Evolutionary conservation across 768 basidiomycete species (phyloP).

Genomic region (Trametes maxima): DNA sequence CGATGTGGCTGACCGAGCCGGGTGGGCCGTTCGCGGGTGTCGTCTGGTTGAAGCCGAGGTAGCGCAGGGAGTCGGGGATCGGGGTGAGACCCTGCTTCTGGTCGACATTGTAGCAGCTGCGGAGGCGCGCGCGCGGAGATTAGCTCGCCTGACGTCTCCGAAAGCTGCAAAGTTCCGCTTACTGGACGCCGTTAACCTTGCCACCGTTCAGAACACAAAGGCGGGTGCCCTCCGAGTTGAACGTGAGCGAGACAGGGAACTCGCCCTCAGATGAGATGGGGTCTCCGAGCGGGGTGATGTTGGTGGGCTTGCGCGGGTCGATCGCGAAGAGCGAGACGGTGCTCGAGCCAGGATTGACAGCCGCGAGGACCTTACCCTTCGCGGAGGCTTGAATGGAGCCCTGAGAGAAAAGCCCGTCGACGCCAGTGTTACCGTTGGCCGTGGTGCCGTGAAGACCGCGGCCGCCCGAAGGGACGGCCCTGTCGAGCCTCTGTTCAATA

Average conservation of each 20-base stretch:
- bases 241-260: slow-evolving; percentile 50
- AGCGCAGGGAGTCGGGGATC: slow-evolving; percentile 44
- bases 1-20: slow-evolving; percentile 45
- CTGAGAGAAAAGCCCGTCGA: slow-evolving; percentile 27
- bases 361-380: slow-evolving; percentile 23
- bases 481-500: slow-evolving; percentile 19
- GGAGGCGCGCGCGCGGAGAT: background rate
- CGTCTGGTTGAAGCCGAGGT: slow-evolving; percentile 50
- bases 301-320: slow-evolving; percentile 44
- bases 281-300: slow-evolving; percentile 44
- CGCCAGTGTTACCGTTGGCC: slow-evolving; percentile 16
- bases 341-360: slow-evolving; percentile 47
- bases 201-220: slow-evolving; percentile 43
- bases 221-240: slow-evolving; percentile 35
- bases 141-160: background rate
- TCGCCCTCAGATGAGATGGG: slow-evolving; percentile 50
- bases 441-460: slow-evolving; percentile 28
- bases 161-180: slow-evolving; percentile 6
- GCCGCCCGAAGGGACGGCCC: slow-evolving; percentile 22
- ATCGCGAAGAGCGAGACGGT: slow-evolving; percentile 43
- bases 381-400: slow-evolving; percentile 29
- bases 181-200: slow-evolving; percentile 39
- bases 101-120: slow-evolving; percentile 49
- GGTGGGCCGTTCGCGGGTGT: slow-evolving; percentile 52
- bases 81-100: slow-evolving; percentile 42